phyloP scores from a whole-genome alignment of 352 stramenopile genomes.

The Plasmopara muralis region DNA sequence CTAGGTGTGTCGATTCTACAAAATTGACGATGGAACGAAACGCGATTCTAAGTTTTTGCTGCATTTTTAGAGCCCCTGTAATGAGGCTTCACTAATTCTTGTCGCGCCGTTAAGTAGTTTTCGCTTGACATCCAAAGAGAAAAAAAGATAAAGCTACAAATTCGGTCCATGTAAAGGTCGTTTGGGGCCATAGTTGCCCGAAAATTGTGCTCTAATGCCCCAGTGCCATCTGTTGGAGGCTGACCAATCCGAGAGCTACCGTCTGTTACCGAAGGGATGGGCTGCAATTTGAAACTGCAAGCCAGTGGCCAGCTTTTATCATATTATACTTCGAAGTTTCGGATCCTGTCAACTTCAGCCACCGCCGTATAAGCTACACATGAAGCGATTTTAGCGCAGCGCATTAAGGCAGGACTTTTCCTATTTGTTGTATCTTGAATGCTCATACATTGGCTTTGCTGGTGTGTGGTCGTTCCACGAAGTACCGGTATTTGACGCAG shows the following conservation, averaged over 20 bases:
- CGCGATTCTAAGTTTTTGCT: constrained; percentile 15
- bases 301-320: constrained; percentile 1
- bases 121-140: neutral
- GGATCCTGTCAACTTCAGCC: constrained; percentile 1
- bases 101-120: neutral
- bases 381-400: too few species aligned
- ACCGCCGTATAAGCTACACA: neutral
- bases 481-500: too few species aligned
- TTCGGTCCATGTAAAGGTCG: neutral
- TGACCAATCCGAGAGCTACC: constrained; percentile 12
- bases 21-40: constrained; percentile 13
- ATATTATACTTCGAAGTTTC: neutral
- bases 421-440: too few species aligned
- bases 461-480: too few species aligned
- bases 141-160: neutral
- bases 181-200: neutral
- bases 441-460: too few species aligned
- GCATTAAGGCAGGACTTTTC: neutral
- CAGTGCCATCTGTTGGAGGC: constrained; percentile 9
- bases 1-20: constrained; percentile 12
- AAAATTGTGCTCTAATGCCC: constrained; percentile 6
- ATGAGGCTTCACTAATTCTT: neutral
- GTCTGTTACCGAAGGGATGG: constrained; percentile 21
- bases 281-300: constrained; percentile 12
- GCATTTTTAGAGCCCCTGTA: neutral